Conservation (phyloP, 495 filamentous ascomycete species). For the Glutinoglossum americanum region DNA sequence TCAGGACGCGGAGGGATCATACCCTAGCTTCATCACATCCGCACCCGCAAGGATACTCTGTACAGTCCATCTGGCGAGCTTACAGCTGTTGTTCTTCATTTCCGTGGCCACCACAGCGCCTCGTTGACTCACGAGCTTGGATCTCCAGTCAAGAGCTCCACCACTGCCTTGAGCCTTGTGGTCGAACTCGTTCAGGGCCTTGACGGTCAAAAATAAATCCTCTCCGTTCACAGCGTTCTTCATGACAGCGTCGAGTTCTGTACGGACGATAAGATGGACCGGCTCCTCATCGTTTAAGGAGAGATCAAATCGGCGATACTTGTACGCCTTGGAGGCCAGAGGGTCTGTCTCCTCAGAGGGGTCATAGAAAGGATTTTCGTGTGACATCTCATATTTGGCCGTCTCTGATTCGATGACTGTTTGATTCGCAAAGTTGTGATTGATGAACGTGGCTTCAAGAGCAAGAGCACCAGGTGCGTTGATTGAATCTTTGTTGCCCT, state of each 20-base stretch:
- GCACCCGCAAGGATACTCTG: constrained; percentile 90
- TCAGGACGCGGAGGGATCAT: constrained; percentile 13
- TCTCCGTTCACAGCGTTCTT: constrained; percentile 80
- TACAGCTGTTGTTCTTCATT: constrained; percentile 99
- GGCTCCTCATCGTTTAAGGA: constrained; percentile 83
- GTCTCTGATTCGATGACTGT: constrained; percentile 62
- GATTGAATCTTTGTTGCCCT: constrained; percentile 83
- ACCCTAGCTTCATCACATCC: constrained; percentile 94
- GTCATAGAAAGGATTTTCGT: constrained; percentile 97
- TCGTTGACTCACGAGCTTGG: constrained; percentile 76
- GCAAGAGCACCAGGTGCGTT: constrained; percentile 81
- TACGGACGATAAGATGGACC: constrained; percentile 74
- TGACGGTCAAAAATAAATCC: constrained; percentile 75
- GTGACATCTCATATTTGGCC: constrained; percentile 54
- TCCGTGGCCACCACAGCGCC: constrained; percentile 96
- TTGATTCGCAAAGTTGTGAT: constrained; percentile 96
- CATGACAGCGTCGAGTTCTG: constrained; percentile 87
- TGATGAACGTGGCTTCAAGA: constrained; percentile 96
- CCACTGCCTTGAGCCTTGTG: constrained; percentile 88
- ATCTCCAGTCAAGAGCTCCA: constrained; percentile 86
- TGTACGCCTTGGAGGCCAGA: constrained; percentile 87
- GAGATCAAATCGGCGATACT: constrained; percentile 90
- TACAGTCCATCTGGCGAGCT: constrained; percentile 89
- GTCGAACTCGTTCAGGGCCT: constrained; percentile 97
- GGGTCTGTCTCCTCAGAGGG: constrained; percentile 78